Evolutionary conservation across 2,329 filamentous ascomycete genomes (phyloP).

Genomic region (Venturia nashicola): DNA sequence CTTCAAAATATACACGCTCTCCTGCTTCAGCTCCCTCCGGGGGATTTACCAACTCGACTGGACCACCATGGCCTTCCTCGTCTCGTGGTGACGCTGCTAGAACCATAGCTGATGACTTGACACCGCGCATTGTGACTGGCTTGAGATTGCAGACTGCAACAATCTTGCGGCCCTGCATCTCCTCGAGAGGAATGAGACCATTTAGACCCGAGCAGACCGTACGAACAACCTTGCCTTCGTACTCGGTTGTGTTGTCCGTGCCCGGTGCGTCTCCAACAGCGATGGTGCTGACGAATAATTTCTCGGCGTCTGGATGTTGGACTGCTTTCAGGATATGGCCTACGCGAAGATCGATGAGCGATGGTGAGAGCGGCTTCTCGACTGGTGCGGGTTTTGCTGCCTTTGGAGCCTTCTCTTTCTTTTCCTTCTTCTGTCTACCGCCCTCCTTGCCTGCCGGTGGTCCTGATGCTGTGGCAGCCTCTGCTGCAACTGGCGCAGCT

Average conservation of each 20-base stretch:
- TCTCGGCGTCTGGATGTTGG: constrained; percentile 94
- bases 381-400: constrained; percentile 47
- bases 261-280: constrained; percentile 81
- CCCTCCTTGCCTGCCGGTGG: constrained; percentile 24
- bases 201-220: constrained; percentile 97
- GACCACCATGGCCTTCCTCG: constrained; percentile 75
- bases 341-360: constrained; percentile 86
- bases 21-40: constrained; percentile 70
- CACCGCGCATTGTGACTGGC: constrained; percentile 96
- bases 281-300: constrained; percentile 88
- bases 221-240: constrained; percentile 80
- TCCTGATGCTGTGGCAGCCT: constrained; percentile 23
- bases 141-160: constrained; percentile 96
- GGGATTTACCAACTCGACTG: constrained; percentile 82
- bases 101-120: constrained; percentile 78
- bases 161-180: constrained; percentile 95
- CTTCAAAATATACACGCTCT: constrained; percentile 84
- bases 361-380: constrained; percentile 67
- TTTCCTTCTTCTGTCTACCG: constrained; percentile 64
- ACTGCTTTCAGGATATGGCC: constrained; percentile 95
- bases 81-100: constrained; percentile 80
- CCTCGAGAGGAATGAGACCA: constrained; percentile 79
- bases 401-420: constrained; percentile 81
- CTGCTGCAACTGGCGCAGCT: constrained; percentile 34
- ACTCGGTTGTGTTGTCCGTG: constrained; percentile 79